A percentile compares a stretch with the other conserved stretches of the same genome.
Conservation (phyloP, 768 basidiomycete species). For the Tubosaeta sp. region DNA sequence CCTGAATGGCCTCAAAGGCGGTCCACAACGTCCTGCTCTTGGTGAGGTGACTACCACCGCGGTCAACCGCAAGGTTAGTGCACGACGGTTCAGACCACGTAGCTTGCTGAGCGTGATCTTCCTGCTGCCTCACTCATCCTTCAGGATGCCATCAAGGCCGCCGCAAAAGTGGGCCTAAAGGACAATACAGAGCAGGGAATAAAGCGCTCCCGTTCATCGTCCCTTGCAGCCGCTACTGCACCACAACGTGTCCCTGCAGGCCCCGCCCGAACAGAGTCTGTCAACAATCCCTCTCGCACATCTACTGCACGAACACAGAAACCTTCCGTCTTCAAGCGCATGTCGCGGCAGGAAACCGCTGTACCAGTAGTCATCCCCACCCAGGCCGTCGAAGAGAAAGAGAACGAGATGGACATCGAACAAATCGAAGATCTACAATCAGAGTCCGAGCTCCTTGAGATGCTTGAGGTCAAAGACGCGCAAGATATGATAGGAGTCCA, state of each 20-base stretch:
- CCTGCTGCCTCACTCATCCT: conserved; percentile 7
- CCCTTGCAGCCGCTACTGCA: conserved; percentile 55
- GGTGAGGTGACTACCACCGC: conserved; percentile 78
- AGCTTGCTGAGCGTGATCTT: conserved; percentile 1
- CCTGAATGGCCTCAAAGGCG: conserved; percentile 45
- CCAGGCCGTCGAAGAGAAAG: conserved; percentile 42
- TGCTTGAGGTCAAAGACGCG: conserved; percentile 53
- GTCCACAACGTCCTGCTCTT: conserved; percentile 64
- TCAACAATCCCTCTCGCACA: conserved; percentile 38
- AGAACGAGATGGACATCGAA: conserved; percentile 63
- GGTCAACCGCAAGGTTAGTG: conserved; percentile 70
- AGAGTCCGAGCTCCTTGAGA: conserved; percentile 37
- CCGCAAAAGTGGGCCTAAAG: conserved; percentile 56
- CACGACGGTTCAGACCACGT: not conserved
- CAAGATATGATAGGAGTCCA: conserved; percentile 59
- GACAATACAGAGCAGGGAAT: conserved; percentile 48
- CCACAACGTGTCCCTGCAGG: conserved; percentile 70
- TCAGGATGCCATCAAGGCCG: conserved; percentile 40
- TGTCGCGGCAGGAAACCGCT: conserved; percentile 38
- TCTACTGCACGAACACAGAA: conserved; percentile 24
- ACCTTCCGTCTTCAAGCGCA: conserved; percentile 38
- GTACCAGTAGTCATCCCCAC: conserved; percentile 40
- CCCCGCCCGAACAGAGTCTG: conserved; percentile 47
- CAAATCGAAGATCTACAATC: conserved; percentile 29
- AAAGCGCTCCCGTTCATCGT: conserved; percentile 62